These are phyloP conservation scores for Penicillium alfredii DNA, from an alignment of 495 filamentous ascomycete species.

Conservation along the genomic window DNA sequence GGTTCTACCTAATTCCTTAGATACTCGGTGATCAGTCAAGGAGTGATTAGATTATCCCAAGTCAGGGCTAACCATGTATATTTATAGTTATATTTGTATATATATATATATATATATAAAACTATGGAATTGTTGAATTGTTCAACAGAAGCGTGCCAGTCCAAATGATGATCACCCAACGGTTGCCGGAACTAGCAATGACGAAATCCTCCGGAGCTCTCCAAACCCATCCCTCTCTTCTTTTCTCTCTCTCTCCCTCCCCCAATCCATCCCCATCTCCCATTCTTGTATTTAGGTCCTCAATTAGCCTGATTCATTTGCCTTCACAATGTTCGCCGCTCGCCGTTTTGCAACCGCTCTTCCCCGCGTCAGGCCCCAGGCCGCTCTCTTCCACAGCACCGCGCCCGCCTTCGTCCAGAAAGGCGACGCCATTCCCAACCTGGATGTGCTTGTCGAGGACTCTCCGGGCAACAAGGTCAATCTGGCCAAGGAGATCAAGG, in stretches of 20 bases:
- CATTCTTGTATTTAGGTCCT: neutral
- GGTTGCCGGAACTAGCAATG: constrained; percentile 2
- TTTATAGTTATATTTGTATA: too few species aligned
- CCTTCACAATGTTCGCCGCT: constrained; percentile 36
- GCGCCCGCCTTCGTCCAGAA: constrained; percentile 51
- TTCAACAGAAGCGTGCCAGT: too few species aligned
- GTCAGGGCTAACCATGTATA: too few species aligned
- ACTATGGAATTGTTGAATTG: too few species aligned
- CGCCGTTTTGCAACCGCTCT: constrained; percentile 34
- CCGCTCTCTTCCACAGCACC: constrained; percentile 47
- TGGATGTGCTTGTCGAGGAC: constrained; percentile 52
- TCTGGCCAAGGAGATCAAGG: constrained; percentile 66
- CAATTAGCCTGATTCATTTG: neutral
- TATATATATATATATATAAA: too few species aligned
- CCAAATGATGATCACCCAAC: neutral
- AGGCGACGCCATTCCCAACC: constrained; percentile 59
- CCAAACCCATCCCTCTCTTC: too few species aligned
- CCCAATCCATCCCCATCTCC: neutral
- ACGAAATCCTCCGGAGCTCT: constrained; percentile 10
- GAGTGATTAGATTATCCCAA: too few species aligned
- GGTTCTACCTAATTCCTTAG: too few species aligned
- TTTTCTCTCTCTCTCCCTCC: neutral
- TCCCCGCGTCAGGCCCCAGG: constrained; percentile 32
- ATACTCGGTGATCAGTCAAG: too few species aligned
- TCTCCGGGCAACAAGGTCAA: constrained; percentile 80